These are phyloP conservation scores for Xylaria digitata DNA, from an alignment of 2,329 filamentous ascomycete genomes.

Conservation along the genomic window DNA sequence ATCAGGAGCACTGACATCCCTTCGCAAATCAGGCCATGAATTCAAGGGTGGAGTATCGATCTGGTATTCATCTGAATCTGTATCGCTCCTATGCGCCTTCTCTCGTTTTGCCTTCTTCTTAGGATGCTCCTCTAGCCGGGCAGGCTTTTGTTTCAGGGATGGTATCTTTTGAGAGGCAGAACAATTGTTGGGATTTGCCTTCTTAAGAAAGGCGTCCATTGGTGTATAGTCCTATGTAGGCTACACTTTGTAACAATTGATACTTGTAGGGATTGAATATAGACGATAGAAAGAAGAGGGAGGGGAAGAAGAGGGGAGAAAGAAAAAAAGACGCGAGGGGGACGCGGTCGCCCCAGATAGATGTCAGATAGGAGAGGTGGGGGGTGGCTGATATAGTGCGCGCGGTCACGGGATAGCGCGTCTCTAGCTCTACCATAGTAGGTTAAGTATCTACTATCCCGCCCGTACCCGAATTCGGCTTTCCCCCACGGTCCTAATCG, in stretches of 20 bases:
- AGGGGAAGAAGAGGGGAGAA: neutral
- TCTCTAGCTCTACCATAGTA: neutral
- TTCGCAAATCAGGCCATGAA: conserved; percentile 31
- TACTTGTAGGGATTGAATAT: neutral
- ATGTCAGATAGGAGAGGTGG: too few relatives aligned
- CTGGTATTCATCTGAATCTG: conserved; percentile 49
- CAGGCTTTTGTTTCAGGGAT: conserved; percentile 26
- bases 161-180: conserved; percentile 27
- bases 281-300: conserved; percentile 6
- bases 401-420: conserved; percentile 45
- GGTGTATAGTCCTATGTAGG: conserved; percentile 16
- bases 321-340: conserved; percentile 22
- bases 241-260: neutral
- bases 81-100: conserved; percentile 49
- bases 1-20: conserved; percentile 37
- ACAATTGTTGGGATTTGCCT: conserved; percentile 26
- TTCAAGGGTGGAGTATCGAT: conserved; percentile 37
- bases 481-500: neutral
- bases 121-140: conserved; percentile 44
- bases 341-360: conserved; percentile 31
- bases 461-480: conserved; percentile 5
- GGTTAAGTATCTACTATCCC: conserved; percentile 5
- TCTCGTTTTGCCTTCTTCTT: conserved; percentile 53
- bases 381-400: conserved; percentile 32
- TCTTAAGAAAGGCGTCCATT: conserved; percentile 50